A percentile compares a stretch with the other conserved stretches of the same genome.
These are phyloP conservation scores for Moricandia arvensis DNA, from an alignment of 345 rosid species.

Conservation along the genomic window DNA sequence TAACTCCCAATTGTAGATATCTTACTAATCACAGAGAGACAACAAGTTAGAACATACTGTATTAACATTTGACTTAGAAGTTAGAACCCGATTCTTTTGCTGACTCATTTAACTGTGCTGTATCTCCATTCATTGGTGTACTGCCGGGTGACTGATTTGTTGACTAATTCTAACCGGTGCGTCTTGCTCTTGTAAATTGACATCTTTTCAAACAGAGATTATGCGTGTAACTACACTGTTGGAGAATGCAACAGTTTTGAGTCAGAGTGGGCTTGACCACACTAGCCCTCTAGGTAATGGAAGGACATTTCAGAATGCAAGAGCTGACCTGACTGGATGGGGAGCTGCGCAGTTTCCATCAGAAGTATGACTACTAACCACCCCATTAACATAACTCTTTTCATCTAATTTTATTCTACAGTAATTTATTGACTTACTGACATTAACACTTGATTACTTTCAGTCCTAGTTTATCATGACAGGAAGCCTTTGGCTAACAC, in stretches of 20 bases:
- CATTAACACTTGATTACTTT: slow-evolving; percentile 50
- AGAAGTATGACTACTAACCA: slow-evolving; percentile 98
- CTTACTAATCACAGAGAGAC: not conserved
- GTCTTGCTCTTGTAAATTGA: slow-evolving; percentile 94
- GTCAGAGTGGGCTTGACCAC: slow-evolving; percentile 96
- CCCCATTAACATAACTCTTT: slow-evolving; percentile 77
- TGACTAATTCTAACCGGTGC: slow-evolving; percentile 88
- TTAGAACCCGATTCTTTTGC: slow-evolving; percentile 25
- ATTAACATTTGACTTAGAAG: not conserved
- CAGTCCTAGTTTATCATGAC: slow-evolving; percentile 38
- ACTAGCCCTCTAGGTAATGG: slow-evolving; percentile 89
- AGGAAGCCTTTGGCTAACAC: slow-evolving; percentile 52
- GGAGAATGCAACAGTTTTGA: slow-evolving; percentile 99
- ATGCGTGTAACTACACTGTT: slow-evolving; percentile 97
- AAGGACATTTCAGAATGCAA: slow-evolving; percentile 92
- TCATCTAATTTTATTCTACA: slow-evolving; percentile 65
- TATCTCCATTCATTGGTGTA: slow-evolving; percentile 55
- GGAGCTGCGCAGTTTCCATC: slow-evolving; percentile 83
- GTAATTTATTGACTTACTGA: slow-evolving; percentile 54
- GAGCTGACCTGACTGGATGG: slow-evolving; percentile 89
- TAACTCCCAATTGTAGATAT: slow-evolving; percentile 5
- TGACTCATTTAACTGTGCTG: slow-evolving; percentile 54
- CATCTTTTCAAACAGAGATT: slow-evolving; percentile 93
- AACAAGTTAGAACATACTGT: not conserved
- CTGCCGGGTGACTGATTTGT: slow-evolving; percentile 55